Evolutionary conservation across 495 filamentous ascomycete genomes (phyloP).

Genomic region (Xylaria sp.): DNA sequence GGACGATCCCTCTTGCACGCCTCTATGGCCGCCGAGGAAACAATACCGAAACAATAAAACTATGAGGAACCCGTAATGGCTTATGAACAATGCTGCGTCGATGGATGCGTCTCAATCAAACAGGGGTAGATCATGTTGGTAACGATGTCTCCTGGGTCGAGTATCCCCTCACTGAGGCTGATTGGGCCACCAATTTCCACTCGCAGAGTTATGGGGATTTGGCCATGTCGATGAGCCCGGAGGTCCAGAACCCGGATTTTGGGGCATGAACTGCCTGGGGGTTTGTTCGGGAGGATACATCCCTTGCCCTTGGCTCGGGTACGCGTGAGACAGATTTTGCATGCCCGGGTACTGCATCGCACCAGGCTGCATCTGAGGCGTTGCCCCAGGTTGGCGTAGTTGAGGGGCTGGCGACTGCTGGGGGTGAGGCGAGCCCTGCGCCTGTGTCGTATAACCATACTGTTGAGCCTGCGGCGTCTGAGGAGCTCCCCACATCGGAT

Average conservation of each 20-base stretch:
- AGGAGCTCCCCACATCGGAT: conserved; percentile 56
- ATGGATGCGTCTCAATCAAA: neutral
- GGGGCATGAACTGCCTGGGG: conserved; percentile 67
- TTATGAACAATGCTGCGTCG: neutral
- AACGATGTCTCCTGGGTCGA: neutral
- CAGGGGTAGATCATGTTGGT: neutral
- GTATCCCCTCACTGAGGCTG: conserved; percentile 48
- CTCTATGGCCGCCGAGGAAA: conserved; percentile 39
- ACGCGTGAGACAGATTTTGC: conserved; percentile 63
- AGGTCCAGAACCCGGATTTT: conserved; percentile 46
- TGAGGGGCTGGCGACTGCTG: conserved; percentile 67
- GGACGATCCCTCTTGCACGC: conserved; percentile 35
- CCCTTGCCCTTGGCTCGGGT: conserved; percentile 56
- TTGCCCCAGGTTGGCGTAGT: conserved; percentile 65
- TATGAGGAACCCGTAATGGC: neutral
- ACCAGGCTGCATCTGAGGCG: conserved; percentile 65
- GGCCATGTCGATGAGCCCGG: conserved; percentile 54
- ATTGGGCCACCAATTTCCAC: conserved; percentile 54
- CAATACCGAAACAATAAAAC: conserved; percentile 25
- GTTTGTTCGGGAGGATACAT: conserved; percentile 66
- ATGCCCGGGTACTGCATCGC: conserved; percentile 65
- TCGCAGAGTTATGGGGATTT: conserved; percentile 46
- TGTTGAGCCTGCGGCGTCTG: conserved; percentile 57
- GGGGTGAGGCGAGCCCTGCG: conserved; percentile 64
- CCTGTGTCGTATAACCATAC: conserved; percentile 56